Conservation (phyloP, 192 early-diverging fungal genomes). For the Chytriomyces confervae region DNA sequence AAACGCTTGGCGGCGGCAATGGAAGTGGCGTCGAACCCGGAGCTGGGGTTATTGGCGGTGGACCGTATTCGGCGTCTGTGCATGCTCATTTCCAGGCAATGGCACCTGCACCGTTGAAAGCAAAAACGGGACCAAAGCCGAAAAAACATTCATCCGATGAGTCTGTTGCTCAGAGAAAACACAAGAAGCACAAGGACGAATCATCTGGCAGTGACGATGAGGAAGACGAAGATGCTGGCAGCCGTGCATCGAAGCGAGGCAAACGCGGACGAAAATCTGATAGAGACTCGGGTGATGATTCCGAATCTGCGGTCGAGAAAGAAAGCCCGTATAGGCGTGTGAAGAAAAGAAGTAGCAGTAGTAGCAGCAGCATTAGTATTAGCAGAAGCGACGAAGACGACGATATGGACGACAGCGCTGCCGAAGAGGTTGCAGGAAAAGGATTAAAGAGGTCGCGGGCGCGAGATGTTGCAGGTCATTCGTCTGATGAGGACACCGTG, state of each 20-base stretch:
- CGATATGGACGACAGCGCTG: neutral
- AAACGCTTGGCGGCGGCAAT: slow-evolving; percentile 30
- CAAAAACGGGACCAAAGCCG: slow-evolving; percentile 24
- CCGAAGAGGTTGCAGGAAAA: neutral
- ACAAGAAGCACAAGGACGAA: neutral
- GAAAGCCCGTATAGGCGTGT: neutral
- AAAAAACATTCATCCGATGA: slow-evolving; percentile 9
- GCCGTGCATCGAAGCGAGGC: no score
- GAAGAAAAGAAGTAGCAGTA: neutral
- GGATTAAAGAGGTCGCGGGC: neutral
- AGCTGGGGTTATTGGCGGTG: neutral
- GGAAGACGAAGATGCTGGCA: neutral
- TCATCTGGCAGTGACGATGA: neutral
- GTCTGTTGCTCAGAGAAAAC: neutral
- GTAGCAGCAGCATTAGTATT: neutral
- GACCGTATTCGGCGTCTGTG: no score
- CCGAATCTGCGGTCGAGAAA: neutral
- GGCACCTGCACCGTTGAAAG: neutral
- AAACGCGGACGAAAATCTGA: neutral
- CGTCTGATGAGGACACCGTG: neutral
- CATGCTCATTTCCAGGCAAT: no score
- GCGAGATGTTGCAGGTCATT: neutral
- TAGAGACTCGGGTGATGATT: neutral
- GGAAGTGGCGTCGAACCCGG: neutral
- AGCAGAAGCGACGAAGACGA: neutral